Percentiles rank a stretch among this genome's conserved stretches.
phyloP scores from a whole-genome alignment of 108 stramenopile genomes.

The Stephanodiscus minutulus region DNA sequence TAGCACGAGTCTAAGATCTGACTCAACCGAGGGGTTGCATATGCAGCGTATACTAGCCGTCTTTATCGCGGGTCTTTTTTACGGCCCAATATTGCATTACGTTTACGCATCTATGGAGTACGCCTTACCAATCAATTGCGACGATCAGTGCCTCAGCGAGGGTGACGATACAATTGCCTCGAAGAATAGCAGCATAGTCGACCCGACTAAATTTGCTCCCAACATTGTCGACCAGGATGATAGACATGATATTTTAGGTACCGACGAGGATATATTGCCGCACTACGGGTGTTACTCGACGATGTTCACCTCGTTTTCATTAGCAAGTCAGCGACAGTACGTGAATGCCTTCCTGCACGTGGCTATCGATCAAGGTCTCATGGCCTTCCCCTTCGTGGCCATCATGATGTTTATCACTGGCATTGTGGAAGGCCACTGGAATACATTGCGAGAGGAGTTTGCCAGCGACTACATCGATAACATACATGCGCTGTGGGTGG shows the following conservation, averaged over 20 bases:
- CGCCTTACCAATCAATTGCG: not conserved
- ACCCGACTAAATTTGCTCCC: not conserved
- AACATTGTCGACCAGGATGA: not conserved
- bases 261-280: not conserved
- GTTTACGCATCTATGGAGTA: slow-evolving; percentile 1
- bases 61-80: slow-evolving; percentile 1
- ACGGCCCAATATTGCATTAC: slow-evolving; percentile 6
- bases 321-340: slow-evolving; percentile 11
- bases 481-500: slow-evolving; percentile 22
- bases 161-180: not conserved
- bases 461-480: slow-evolving; percentile 25
- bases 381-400: slow-evolving; percentile 36
- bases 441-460: slow-evolving; percentile 20
- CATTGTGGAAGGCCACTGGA: slow-evolving; percentile 31
- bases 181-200: not conserved
- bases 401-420: slow-evolving; percentile 33
- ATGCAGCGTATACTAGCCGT: not conserved
- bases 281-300: not conserved
- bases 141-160: not conserved
- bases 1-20: not conserved
- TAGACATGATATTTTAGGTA: too few relatives aligned
- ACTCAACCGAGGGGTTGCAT: not conserved
- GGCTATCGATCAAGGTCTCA: slow-evolving; percentile 35
- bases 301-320: not conserved
- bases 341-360: slow-evolving; percentile 32